Conservation (phyloP, 805 yeast species). For the Blastobotrys muscicola region DNA sequence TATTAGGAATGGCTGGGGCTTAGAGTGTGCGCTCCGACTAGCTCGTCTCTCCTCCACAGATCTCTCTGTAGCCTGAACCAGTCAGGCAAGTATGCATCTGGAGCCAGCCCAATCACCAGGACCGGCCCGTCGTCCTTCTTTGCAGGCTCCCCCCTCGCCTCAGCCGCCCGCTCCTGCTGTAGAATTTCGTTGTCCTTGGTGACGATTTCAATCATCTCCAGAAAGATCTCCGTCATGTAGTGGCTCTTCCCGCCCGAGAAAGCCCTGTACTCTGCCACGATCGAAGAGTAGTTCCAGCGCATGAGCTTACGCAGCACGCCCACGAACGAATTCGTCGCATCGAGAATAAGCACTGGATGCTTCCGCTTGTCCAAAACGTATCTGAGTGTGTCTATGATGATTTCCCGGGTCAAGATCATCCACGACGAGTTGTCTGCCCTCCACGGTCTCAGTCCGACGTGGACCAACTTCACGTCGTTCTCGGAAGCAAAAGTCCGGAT, state of each 20-base stretch:
- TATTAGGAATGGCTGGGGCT: not conserved
- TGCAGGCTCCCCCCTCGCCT: not conserved
- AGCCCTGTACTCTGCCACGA: slow-evolving; percentile 75
- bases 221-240: slow-evolving; percentile 70
- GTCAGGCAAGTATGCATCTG: slow-evolving; percentile 52
- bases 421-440: slow-evolving; percentile 40
- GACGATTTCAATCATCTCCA: slow-evolving; percentile 60
- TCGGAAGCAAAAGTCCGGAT: slow-evolving; percentile 55
- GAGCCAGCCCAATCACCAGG: slow-evolving; percentile 39
- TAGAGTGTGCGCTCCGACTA: slow-evolving; percentile 8
- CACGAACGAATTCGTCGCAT: slow-evolving; percentile 66
- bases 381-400: slow-evolving; percentile 58
- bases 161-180: not conserved
- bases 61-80: slow-evolving; percentile 66
- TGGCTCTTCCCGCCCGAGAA: slow-evolving; percentile 64
- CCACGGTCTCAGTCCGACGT: slow-evolving; percentile 31
- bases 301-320: slow-evolving; percentile 77
- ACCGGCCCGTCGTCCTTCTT: not conserved
- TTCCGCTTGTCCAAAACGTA: slow-evolving; percentile 50
- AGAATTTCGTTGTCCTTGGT: slow-evolving; percentile 44
- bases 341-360: slow-evolving; percentile 67
- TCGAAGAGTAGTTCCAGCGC: slow-evolving; percentile 81
- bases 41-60: slow-evolving; percentile 43
- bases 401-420: slow-evolving; percentile 63
- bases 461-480: slow-evolving; percentile 25